Evolutionary conservation across 129 eudicot species (phyloP).

Genomic region (Centella asiatica): DNA sequence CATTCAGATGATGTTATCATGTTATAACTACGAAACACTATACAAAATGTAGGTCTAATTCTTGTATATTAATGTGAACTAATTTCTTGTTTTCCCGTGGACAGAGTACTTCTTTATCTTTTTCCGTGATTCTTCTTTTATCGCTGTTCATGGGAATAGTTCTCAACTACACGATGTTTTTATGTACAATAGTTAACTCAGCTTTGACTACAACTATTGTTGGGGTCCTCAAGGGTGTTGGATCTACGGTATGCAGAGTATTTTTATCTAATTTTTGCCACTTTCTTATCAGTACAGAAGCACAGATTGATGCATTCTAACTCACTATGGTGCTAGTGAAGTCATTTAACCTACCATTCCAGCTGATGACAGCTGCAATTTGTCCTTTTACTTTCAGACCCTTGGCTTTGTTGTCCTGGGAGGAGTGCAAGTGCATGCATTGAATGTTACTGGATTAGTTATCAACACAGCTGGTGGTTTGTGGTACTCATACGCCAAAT

Average conservation of each 20-base stretch:
- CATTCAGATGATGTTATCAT: too few relatives aligned
- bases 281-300: neutral
- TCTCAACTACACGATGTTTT: constrained; percentile 94
- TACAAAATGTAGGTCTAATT: too few relatives aligned
- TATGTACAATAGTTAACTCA: constrained; percentile 96
- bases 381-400: constrained; percentile 32
- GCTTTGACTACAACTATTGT: constrained; percentile 95
- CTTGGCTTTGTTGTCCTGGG: constrained; percentile 85
- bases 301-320: neutral
- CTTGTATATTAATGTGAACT: too few relatives aligned
- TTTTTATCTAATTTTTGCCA: neutral
- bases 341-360: neutral
- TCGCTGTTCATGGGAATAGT: constrained; percentile 95
- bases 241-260: constrained; percentile 67
- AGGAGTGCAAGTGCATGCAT: constrained; percentile 80
- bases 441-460: constrained; percentile 72
- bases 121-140: constrained; percentile 57
- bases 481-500: constrained; percentile 89
- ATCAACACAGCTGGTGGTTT: constrained; percentile 92
- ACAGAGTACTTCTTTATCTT: constrained; percentile 64
- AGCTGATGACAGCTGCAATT: neutral
- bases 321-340: neutral
- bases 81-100: constrained; percentile 14
- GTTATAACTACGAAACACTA: too few relatives aligned
- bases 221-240: constrained; percentile 98